Percentiles rank a stretch among this genome's conserved stretches.
Conservation (phyloP, 495 filamentous ascomycete species). For the Monascus purpureus region DNA sequence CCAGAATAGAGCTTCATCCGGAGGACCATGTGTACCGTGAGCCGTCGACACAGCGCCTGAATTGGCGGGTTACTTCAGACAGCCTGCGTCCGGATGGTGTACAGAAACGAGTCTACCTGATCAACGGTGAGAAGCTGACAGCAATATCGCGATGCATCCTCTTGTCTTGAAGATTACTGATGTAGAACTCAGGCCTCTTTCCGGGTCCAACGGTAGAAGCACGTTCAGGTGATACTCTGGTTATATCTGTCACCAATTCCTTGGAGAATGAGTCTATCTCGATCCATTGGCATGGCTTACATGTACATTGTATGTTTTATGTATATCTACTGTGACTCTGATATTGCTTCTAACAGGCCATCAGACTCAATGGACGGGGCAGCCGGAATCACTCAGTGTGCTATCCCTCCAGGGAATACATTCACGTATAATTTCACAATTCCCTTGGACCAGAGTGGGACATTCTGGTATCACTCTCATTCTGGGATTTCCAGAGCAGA, state of each 20-base stretch:
- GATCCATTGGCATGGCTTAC: constrained; percentile 72
- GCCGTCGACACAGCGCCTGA: constrained; percentile 15
- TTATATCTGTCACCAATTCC: constrained; percentile 56
- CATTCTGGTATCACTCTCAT: constrained; percentile 80
- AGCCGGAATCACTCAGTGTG: constrained; percentile 50
- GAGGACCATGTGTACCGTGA: constrained; percentile 24
- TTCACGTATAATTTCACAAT: constrained; percentile 72
- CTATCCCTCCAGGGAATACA: constrained; percentile 44
- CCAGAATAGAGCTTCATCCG: constrained; percentile 20
- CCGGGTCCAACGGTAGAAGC: constrained; percentile 27
- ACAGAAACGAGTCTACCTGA: constrained; percentile 21
- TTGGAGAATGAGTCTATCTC: constrained; percentile 53
- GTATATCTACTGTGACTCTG: not conserved
- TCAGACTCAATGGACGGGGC: constrained; percentile 58
- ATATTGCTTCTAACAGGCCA: not conserved
- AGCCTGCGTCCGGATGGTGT: constrained; percentile 28
- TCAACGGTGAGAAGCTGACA: constrained; percentile 16
- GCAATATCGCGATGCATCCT: not conserved
- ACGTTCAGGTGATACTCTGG: constrained; percentile 47
- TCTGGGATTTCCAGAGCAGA: constrained; percentile 53
- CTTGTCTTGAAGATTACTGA: not conserved
- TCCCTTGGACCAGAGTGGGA: constrained; percentile 54
- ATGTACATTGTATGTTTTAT: constrained; percentile 38
- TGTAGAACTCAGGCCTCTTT: constrained; percentile 11
- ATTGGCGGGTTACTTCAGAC: constrained; percentile 21